Evolutionary conservation across 176 grass and related monocot species (phyloP), one percentile per base, ranked within the genome.

Genomic region (Lolium multiflorum): DNA sequence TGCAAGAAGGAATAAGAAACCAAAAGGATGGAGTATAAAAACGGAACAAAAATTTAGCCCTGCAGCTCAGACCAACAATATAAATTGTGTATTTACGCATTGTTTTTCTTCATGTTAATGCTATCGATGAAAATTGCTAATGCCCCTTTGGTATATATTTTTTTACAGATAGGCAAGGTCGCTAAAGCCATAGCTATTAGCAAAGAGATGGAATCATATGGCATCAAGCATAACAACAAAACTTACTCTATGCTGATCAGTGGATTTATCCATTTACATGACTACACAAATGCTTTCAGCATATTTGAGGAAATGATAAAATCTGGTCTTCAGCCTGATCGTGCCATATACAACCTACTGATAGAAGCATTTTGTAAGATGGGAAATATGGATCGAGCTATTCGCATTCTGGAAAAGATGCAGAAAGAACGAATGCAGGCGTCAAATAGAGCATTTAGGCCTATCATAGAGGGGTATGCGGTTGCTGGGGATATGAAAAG

Each of bases 301-400:
- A 89, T 96, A 68, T 98, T 98, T 24, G 97, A 98, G 82, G 91
- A 96, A 88, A 98, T 98, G 97, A 17, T 92, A 63, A 92, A 91
- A 81, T 92, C 92, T 49, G 92, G 90, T 49, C 71, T 96, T 85
- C 76, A 94, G 72, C 94, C 97, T 88, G 94, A 98, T 88, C 90
- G 76, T 54, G 90, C 93, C 52, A 83, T 98, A 86, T 96, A 96
- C 87, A 98, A 98, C 91, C 91, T 92, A 81, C 72, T 98, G 48
- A 90, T 98, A 91, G 90, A 95, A 78, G 97, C 94, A 93, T 98
- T 98, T 71, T 96, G 97, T 91, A 96, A 92, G 89, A 98, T 98
- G 93, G 92, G 94, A 77, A 96, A 98, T 69, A 94, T 92, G 79
- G 92, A 96, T 79, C 84, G 92, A 60, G 97, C 94, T 41, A 88